Percentiles rank a stretch among this genome's conserved stretches.
These are phyloP conservation scores for Iberis pinnata DNA, from an alignment of 345 rosid genomes.

Conservation along the genomic window DNA sequence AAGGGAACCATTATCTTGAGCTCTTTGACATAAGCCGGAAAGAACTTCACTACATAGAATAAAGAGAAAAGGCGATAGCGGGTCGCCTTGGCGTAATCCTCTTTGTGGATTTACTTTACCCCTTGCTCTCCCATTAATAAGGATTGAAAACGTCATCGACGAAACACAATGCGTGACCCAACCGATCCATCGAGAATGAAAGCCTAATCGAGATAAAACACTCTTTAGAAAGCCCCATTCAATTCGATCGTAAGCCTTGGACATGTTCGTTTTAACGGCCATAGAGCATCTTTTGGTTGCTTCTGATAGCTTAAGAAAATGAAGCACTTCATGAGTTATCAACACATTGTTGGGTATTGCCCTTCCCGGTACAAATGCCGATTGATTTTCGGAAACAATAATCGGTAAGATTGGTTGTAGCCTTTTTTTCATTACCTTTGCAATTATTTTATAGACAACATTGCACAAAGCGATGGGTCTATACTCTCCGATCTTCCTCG, in stretches of 20 bases:
- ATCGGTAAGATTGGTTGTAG: not conserved
- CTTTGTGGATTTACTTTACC: no score
- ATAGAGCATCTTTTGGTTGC: not conserved
- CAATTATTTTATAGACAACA: not conserved
- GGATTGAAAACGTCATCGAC: no score
- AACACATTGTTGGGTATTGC: not conserved
- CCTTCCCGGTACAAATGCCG: not conserved
- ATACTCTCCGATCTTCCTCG: not conserved
- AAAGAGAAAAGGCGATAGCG: not conserved
- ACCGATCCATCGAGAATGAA: not conserved
- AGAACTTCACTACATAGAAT: not conserved
- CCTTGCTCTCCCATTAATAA: no score
- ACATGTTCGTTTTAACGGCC: not conserved
- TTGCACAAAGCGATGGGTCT: not conserved
- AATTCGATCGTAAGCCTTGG: not conserved
- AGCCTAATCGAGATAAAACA: not conserved
- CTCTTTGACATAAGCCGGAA: not conserved
- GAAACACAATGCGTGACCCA: not conserved
- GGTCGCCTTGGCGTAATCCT: not conserved
- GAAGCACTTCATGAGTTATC: not conserved
- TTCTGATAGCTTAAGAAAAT: not conserved
- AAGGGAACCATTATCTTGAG: no score
- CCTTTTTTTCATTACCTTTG: not conserved
- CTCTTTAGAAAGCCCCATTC: not conserved
- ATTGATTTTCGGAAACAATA: not conserved